A percentile compares a stretch with the other conserved stretches of the same genome.
phyloP scores from a whole-genome alignment of 306 rosid species.

The Malus asiatica region DNA sequence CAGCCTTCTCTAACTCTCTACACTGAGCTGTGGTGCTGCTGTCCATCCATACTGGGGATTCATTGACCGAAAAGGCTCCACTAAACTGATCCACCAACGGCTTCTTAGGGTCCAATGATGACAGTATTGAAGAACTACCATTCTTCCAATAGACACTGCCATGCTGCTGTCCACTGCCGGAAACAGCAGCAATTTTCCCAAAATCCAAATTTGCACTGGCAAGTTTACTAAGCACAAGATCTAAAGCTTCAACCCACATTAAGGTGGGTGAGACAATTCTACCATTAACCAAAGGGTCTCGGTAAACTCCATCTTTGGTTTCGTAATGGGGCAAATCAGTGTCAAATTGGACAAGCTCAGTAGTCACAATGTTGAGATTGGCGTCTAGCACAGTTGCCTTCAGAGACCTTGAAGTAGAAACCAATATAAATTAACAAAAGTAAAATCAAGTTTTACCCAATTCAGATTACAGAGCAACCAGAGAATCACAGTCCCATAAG shows the following conservation, averaged over 20 bases:
- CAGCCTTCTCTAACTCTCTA: constrained; percentile 70
- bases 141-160: constrained; percentile 93
- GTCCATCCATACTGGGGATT: constrained; percentile 96
- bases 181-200: constrained; percentile 57
- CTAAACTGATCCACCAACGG: constrained; percentile 54
- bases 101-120: constrained; percentile 58
- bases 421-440: background rate
- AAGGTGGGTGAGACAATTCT: constrained; percentile 89
- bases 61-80: constrained; percentile 53
- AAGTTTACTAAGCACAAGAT: constrained; percentile 62
- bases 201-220: constrained; percentile 54
- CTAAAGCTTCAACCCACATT: constrained; percentile 98
- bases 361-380: constrained; percentile 54
- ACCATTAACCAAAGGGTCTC: constrained; percentile 59
- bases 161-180: constrained; percentile 97
- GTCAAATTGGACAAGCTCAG: constrained; percentile 73
- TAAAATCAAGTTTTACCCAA: constrained; percentile 6
- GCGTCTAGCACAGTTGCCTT: constrained; percentile 87
- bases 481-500: background rate
- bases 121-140: constrained; percentile 54
- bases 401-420: constrained; percentile 55
- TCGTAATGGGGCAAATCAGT: constrained; percentile 81
- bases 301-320: constrained; percentile 81
- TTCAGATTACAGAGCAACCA: background rate
- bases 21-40: constrained; percentile 82